Percentiles rank a stretch among this genome's conserved stretches.
Conservation (phyloP, 495 filamentous ascomycete species). For the Lasiosphaeriaceae sp. region DNA sequence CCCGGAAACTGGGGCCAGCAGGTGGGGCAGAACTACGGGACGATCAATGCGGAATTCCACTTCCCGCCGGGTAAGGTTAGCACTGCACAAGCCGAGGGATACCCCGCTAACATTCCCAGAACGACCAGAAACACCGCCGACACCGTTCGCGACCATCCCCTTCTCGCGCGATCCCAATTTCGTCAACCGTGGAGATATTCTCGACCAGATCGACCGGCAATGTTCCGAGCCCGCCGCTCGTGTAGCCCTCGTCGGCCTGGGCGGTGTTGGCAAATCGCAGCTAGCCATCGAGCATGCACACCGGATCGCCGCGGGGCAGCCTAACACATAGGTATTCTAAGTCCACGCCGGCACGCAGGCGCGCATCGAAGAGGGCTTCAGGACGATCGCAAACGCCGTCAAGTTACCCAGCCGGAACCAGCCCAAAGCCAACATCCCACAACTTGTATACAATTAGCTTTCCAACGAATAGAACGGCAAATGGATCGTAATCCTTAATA, state of each 20-base stretch:
- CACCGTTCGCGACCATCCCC: constrained; percentile 24
- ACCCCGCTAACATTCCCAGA: constrained; percentile 24
- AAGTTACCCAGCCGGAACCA: constrained; percentile 35
- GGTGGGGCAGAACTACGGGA: constrained; percentile 27
- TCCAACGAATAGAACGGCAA: constrained; percentile 30
- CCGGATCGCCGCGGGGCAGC: constrained; percentile 3
- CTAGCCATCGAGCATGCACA: constrained; percentile 4
- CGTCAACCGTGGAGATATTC: constrained; percentile 13
- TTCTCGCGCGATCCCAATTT: constrained; percentile 29
- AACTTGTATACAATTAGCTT: constrained; percentile 37
- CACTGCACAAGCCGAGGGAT: not conserved
- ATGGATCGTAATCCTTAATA: constrained; percentile 45
- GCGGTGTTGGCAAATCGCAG: constrained; percentile 26
- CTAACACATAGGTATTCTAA: not conserved
- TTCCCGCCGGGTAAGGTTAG: constrained; percentile 9
- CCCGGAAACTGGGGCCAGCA: constrained; percentile 25
- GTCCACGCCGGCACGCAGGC: not conserved
- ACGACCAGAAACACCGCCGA: constrained; percentile 20
- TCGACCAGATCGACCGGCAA: constrained; percentile 28
- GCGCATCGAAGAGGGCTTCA: no score
- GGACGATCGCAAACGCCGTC: constrained; percentile 33
- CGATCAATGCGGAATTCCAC: constrained; percentile 28
- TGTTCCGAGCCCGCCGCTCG: constrained; percentile 19
- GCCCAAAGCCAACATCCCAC: constrained; percentile 30
- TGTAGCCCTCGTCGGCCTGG: constrained; percentile 18